Evolutionary conservation across 257 asterid species (phyloP), one percentile per base, ranked within the genome.

Genomic region (Penstemon davidsonii): DNA sequence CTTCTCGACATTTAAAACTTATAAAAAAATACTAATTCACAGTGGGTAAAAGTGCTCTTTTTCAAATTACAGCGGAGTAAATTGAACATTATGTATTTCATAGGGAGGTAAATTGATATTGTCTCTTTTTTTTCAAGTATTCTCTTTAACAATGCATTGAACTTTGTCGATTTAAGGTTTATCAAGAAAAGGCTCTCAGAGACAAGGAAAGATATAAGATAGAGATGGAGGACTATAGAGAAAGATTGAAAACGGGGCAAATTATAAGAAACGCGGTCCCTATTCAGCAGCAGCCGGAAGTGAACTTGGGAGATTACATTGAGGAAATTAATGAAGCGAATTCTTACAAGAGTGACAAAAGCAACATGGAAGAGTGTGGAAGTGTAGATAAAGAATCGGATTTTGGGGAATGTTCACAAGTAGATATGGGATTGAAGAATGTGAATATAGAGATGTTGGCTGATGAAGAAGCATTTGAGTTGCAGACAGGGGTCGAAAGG

Each of bases 191-290:
- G 49, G 99, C 99, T 4, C 38, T 69, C 0, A 79, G 53, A 61
- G 97, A 93, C 81, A 93, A 88, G 85, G 96, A 85, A 69, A 73
- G 97, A 12, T 88, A 90, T 86, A 75, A 59, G 76, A n/a, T 60
- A 39, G 97, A 90, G 73, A 85, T 86, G 97, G 89, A 86, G 75
- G 85, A 53, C 18, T 93, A 88, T 37, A 68, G 80, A 7, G 85
- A 85, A 68, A 81, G 89, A 44, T 67, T 74, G 62, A 68, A 82
- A 70, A 75, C 75, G 0, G 90, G 84, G 10, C 81, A 82, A 59
- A 47, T 68, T 13, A 13, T 9, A n/a, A 18, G 55, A 25, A 42
- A 33, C 40, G 66, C 72, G 3, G 39, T 55, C 36, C 82, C 78
- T 1, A 52, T 64, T 53, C 87, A 75, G 55, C 85, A 66, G 33